Percentiles rank a stretch among this genome's conserved stretches.
Evolutionary conservation across 83 land plant species (phyloP).

Genomic region (Picea abies): DNA sequence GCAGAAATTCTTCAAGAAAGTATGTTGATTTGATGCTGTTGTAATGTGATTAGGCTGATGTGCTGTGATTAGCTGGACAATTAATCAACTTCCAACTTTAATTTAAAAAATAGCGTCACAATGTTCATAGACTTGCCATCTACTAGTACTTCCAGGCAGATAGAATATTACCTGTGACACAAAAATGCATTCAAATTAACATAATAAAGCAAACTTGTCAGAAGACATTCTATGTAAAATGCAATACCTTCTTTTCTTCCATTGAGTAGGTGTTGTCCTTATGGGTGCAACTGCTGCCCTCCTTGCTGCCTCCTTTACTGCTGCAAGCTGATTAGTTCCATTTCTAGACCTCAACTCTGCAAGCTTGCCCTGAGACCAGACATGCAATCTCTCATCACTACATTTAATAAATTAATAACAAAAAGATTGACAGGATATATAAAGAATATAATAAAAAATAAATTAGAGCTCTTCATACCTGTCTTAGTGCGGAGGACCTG

Average conservation of each 20-base stretch:
- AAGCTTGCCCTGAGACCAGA: conserved; percentile 40
- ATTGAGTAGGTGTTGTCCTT: conserved; percentile 23
- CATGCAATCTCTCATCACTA: background rate
- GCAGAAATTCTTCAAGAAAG: background rate
- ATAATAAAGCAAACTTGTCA: too few relatives aligned
- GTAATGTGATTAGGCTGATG: background rate
- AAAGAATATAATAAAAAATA: background rate
- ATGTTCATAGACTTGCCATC: background rate
- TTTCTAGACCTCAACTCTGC: conserved; percentile 66
- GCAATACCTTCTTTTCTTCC: conserved; percentile 25
- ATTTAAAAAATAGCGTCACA: background rate
- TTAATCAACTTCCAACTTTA: conserved; percentile 9
- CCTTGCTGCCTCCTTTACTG: conserved; percentile 49
- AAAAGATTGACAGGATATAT: background rate
- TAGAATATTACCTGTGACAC: background rate
- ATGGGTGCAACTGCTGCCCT: conserved; percentile 46
- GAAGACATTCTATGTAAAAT: background rate
- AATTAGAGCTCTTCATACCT: conserved; percentile 25
- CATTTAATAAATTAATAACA: background rate
- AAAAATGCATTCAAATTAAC: background rate
- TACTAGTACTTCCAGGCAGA: background rate
- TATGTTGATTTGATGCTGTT: background rate
- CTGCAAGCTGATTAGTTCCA: conserved; percentile 48
- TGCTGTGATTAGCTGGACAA: background rate
- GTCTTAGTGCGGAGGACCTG: conserved; percentile 52